These are phyloP conservation scores for Candida argentea DNA, from an alignment of 805 yeast species.

Conservation along the genomic window DNA sequence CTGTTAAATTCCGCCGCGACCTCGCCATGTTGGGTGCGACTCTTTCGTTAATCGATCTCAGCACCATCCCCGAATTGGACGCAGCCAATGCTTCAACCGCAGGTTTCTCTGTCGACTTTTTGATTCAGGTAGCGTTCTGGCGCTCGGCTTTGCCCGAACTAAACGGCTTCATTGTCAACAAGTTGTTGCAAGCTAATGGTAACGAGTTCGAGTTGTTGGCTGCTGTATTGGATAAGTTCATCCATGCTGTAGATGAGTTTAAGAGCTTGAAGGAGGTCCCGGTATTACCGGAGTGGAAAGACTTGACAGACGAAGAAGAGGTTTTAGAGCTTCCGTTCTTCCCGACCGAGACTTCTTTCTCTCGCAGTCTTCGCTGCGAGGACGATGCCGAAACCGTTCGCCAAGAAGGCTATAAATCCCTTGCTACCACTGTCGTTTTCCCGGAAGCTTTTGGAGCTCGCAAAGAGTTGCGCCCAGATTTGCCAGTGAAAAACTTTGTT, in stretches of 20 bases:
- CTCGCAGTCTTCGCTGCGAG: conserved; percentile 23
- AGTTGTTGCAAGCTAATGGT: conserved; percentile 73
- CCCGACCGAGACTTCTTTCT: conserved; percentile 55
- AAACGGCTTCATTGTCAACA: conserved; percentile 59
- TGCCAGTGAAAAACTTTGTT: conserved; percentile 73
- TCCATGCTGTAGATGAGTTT: conserved; percentile 46
- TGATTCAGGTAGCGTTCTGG: conserved; percentile 78
- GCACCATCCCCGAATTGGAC: conserved; percentile 53
- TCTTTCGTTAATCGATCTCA: conserved; percentile 51
- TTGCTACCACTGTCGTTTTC: conserved; percentile 68
- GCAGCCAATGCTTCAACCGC: conserved; percentile 42
- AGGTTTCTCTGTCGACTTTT: conserved; percentile 67
- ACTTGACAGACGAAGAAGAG: conserved; percentile 13
- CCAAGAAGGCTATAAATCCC: conserved; percentile 28
- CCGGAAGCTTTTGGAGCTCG: conserved; percentile 61
- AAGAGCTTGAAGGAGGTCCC: conserved; percentile 28
- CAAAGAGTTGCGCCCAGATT: conserved; percentile 74
- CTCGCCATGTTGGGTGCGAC: conserved; percentile 43
- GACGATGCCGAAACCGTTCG: conserved; percentile 30
- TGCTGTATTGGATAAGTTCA: conserved; percentile 55
- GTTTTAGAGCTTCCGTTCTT: conserved; percentile 34
- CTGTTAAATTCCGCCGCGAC: conserved; percentile 40
- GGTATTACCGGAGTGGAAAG: conserved; percentile 23
- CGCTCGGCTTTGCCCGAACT: conserved; percentile 51
- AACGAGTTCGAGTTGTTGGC: conserved; percentile 73